Evolutionary conservation across 2,329 filamentous ascomycete species (phyloP).

Genomic region (Paramyrothecium sp.): DNA sequence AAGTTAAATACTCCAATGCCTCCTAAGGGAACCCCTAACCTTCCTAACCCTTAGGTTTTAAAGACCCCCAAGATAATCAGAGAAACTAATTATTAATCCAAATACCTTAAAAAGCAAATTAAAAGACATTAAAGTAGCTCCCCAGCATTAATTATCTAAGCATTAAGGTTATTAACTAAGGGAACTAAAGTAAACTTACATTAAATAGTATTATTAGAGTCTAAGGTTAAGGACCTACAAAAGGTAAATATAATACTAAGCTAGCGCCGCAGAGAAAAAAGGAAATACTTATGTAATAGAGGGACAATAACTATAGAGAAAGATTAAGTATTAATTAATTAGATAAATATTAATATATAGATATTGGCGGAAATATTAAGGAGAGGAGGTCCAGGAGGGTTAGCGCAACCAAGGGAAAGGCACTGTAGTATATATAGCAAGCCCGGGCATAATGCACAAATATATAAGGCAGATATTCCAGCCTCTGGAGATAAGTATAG

Average conservation of each 20-base stretch:
- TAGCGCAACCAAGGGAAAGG: neutral
- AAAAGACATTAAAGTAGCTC: neutral
- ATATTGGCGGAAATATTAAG: neutral
- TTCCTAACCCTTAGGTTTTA: neutral
- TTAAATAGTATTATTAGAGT: constrained; percentile 1
- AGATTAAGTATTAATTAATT: neutral
- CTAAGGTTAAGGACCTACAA: neutral
- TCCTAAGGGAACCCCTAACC: neutral
- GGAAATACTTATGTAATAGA: neutral
- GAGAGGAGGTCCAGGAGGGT: neutral
- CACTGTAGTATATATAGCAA: too few relatives aligned
- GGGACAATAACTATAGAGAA: neutral
- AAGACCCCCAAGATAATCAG: neutral
- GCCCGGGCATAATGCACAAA: too few relatives aligned
- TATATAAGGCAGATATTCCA: too few relatives aligned
- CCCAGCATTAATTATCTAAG: neutral
- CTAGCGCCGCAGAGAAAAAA: neutral
- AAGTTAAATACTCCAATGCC: too few relatives aligned
- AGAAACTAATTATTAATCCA: neutral
- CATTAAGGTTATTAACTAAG: too few relatives aligned
- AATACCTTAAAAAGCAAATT: neutral
- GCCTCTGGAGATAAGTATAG: neutral
- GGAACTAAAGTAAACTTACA: neutral
- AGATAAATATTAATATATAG: neutral
- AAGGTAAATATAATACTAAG: neutral